Conservation (phyloP, 495 filamentous ascomycete genomes). For the Cudoniella acicularis region DNA sequence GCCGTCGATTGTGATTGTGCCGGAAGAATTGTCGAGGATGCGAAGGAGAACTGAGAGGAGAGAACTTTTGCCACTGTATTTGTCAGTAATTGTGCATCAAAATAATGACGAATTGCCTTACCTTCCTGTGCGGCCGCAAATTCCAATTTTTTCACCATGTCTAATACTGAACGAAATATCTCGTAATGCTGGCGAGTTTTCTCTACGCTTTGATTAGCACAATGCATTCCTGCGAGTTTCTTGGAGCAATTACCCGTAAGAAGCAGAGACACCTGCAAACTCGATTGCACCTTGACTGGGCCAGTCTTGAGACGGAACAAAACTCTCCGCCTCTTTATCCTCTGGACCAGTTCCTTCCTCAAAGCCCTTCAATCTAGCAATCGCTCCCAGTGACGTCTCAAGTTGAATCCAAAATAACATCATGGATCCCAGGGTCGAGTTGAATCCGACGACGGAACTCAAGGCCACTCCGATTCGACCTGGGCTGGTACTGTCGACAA, state of each 20-base stretch:
- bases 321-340: slow-evolving; percentile 14
- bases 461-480: slow-evolving; percentile 3
- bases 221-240: not conserved
- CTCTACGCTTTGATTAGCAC: not conserved
- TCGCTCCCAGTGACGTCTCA: slow-evolving; percentile 50
- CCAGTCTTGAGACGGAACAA: slow-evolving; percentile 31
- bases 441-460: slow-evolving; percentile 46
- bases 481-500: slow-evolving; percentile 25
- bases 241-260: slow-evolving; percentile 24
- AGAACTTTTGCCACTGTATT: not conserved
- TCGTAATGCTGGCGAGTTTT: slow-evolving; percentile 4
- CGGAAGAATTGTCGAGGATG: not conserved
- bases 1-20: not conserved
- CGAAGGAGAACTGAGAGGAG: not conserved
- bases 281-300: slow-evolving; percentile 30
- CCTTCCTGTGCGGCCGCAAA: slow-evolving; percentile 40
- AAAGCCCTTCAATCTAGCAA: slow-evolving; percentile 42
- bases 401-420: slow-evolving; percentile 38
- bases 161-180: slow-evolving; percentile 25
- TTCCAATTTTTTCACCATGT: slow-evolving; percentile 37
- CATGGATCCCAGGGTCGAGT: slow-evolving; percentile 31
- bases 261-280: slow-evolving; percentile 32
- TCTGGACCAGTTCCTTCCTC: slow-evolving; percentile 32
- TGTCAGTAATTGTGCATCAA: slow-evolving; percentile 11
- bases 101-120: slow-evolving; percentile 23